These are phyloP conservation scores for Citrus unshiu DNA, from an alignment of 345 rosid genomes.

Conservation along the genomic window DNA sequence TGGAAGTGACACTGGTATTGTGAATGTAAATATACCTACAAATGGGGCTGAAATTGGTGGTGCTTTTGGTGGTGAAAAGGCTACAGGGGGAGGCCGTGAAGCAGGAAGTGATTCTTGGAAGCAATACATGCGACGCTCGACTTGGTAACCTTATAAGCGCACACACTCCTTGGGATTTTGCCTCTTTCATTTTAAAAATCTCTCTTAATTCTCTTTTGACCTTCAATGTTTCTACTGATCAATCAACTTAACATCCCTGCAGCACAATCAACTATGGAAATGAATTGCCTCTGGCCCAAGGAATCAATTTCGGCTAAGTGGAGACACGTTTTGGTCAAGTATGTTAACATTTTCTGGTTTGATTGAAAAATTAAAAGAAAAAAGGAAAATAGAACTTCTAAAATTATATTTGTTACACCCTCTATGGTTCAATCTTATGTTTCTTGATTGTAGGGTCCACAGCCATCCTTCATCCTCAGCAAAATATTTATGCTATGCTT, in stretches of 20 bases:
- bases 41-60: conserved; percentile 99
- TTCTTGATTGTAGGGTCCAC: conserved; percentile 4
- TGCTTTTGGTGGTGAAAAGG: conserved; percentile 95
- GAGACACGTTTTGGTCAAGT: not conserved
- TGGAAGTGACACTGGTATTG: conserved; percentile 96
- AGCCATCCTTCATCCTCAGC: not conserved
- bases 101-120: conserved; percentile 99
- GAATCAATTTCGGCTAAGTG: conserved; percentile 81
- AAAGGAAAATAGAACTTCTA: not conserved
- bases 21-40: conserved; percentile 95
- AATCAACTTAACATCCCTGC: conserved; percentile 17
- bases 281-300: conserved; percentile 95
- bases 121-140: conserved; percentile 96
- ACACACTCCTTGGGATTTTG: not conserved
- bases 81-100: conserved; percentile 97
- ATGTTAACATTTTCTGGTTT: not conserved
- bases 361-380: not conserved
- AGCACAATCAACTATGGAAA: conserved; percentile 92
- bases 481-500: not conserved
- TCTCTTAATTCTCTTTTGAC: not conserved
- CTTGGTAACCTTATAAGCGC: conserved; percentile 50
- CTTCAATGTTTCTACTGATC: not conserved
- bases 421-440: not conserved
- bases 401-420: not conserved
- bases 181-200: not conserved